Base-by-base conservation (phyloP, 164 flowering plant species). In the Nymphaea colorata region DNA sequence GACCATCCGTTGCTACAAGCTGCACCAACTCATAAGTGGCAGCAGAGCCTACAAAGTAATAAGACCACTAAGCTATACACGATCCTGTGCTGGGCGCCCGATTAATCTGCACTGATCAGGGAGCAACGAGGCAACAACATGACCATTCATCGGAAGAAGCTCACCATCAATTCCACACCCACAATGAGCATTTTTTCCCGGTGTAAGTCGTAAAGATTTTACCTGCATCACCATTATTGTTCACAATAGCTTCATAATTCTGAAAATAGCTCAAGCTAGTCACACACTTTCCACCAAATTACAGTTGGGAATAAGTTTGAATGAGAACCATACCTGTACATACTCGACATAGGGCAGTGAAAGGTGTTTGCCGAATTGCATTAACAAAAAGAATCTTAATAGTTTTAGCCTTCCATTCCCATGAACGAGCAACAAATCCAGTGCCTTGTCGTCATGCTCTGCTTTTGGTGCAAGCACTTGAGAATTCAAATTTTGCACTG, bases 91-190 rank as follows among this genome's bases (percentile, higher is more conserved):
- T 47, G 85, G 68, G 45, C 85, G 90, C 61, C 98, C 98, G 65
- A 94, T 94, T 55, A 94, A 89, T 79, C 98, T 85, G 86, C 97
- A 91, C 72, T 94, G 98, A 53, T 88, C 93, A 16, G 97, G 95
- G 71, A 94, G 90, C 75, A 94, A 72, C 62, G 91, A 85, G 62
- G 85, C 83, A 43, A 89, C 73, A 7, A 91, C 89, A 71, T 91
- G 91, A 44, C 93, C 98, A 65, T 82, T 85, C 6, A 91, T 83
- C 17, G 83, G 74, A 57, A 86, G 82, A 57, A 94, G 91, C 75
- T 94, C 98, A n/a, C 98, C 98, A 71, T 94, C 98, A 66, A 91
- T 88, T 66, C 98, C 98, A 77, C 96, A 89, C 5, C 96, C 90
- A 61, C 78, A 82, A 61, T 85, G 83, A 10, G 86, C 77, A 75